Evolutionary conservation across 1,139 yeast species (phyloP), one percentile per base, ranked within the genome.

Genomic region (Kazachstania sp.): DNA sequence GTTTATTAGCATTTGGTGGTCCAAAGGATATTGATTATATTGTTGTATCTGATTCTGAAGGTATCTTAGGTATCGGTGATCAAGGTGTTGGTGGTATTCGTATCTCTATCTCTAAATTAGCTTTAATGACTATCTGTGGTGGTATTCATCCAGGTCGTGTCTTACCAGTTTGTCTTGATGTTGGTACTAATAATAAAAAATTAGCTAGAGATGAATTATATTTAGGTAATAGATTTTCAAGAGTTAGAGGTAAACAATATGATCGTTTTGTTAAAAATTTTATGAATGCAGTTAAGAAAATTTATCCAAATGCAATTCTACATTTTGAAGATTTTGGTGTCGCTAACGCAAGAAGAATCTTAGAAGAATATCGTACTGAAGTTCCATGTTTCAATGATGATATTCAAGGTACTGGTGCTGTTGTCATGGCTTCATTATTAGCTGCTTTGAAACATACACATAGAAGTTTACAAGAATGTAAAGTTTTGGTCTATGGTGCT

Each of bases 381-480:
- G 63, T 87, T 36, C 87, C 97, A 15, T 88, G 96, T 59, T 90
- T 92, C 72, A 92, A 90, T 65, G 98, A 90, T 69, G 98, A 90
- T 65, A 90, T 92, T 58, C 97, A 90, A 72, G 98, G 98, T 57
- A 90, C 98, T 15, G 97, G 97, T 58, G 97, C 97, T 37, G 98
- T 90, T 51, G 96, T 92, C 5, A 83, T 87, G 84, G 94, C 96
- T 16, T 88, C 97, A 1, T 78, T 90, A 69, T 77, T 87, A 51
- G 95, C 97, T 19, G 97, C 95, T 19, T 73, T 87, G 61, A 79
- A 82, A 64, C 83, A 77, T 62, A 77, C 92, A 16, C 71, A 82
- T 54, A 75, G 83, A 60, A 70, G 82, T 39, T 73, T 90, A 55
- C 68, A 79, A 43, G 92, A 86, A 50, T 72, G 84, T 39, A 69